Evolutionary conservation across 768 basidiomycete genomes (phyloP).

Genomic region (Tubosaeta brunneosetosa): DNA sequence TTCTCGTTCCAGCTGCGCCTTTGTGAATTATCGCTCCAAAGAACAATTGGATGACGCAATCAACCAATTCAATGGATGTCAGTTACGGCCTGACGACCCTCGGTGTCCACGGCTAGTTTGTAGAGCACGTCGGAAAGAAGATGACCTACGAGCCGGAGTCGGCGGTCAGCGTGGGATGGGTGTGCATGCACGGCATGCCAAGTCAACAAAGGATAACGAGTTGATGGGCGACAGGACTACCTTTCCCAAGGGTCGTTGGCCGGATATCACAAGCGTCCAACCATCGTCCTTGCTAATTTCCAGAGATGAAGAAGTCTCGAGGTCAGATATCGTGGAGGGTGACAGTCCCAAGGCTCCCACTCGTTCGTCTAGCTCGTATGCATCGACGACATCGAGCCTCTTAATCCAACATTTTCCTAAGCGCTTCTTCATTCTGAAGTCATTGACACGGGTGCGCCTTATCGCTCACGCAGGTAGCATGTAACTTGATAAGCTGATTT

Average conservation of each 20-base stretch:
- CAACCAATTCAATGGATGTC: too few species aligned
- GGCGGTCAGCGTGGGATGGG: too few species aligned
- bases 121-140: too few species aligned
- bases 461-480: slow-evolving; percentile 40
- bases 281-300: slow-evolving; percentile 28
- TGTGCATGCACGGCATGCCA: too few species aligned
- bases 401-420: slow-evolving; percentile 72
- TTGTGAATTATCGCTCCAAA: too few species aligned
- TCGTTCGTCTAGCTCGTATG: slow-evolving; percentile 58
- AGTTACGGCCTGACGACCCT: too few species aligned
- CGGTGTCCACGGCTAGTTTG: too few species aligned
- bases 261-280: neutral
- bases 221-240: slow-evolving; percentile 5
- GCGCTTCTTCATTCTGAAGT: slow-evolving; percentile 93
- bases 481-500: neutral
- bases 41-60: too few species aligned
- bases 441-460: slow-evolving; percentile 44
- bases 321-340: neutral
- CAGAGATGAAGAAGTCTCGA: slow-evolving; percentile 37
- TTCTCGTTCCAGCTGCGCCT: too few species aligned
- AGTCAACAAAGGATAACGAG: slow-evolving; percentile 33
- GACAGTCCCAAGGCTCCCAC: slow-evolving; percentile 7
- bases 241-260: neutral
- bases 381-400: slow-evolving; percentile 83
- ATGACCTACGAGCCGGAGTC: too few species aligned